Base-by-base conservation (phyloP, 495 filamentous ascomycete species). In the Chaetomium tenue region DNA sequence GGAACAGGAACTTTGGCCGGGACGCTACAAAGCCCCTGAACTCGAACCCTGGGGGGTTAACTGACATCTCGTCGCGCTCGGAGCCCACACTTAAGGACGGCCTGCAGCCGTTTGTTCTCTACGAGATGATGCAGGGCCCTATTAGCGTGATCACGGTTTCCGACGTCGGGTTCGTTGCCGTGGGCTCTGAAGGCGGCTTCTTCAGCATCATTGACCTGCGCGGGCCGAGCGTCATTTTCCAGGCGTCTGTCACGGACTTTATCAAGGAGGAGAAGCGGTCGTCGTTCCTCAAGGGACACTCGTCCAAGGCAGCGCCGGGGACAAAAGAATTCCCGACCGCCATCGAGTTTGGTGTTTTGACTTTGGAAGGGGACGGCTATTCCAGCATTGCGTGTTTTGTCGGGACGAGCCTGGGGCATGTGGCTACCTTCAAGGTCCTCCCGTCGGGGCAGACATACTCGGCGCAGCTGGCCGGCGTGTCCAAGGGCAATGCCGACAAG, bases 331-430 rank as follows among this genome's bases (percentile, higher is more conserved):
- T 86, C 86, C 86, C 86, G 33, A 91, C 87, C 8, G 79, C 76
- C 46, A 82, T 97, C 13, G 90, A 97, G 74, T 98, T 98, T 79
- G 91, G 90, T 63, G 91, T 97, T 33, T 88, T 98, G 86, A 94
- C 89, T 15, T 78, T 97, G 22, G 94, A 98, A 51, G 91, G 89
- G 0, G 93, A 97, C 75, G 88, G 90, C 65, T 98, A 96, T 70
- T 97, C 93, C 8, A 96, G 91, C 68, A 96, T 98, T 60, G 86
- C 88, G 53, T 89, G 93, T 67, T 96, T 97, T 70, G 89, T 94
- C 5, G 94, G 95, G 12, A 98, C 93, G 0, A 92, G 88, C 68
- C 69, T 86, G 42, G 94, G 94, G 23, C 88, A 88, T 63, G 77
- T 97, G 33, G 86, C 86, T 22, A 97, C 94, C 0, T 93, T 98